Base-by-base conservation (phyloP, 208 protist genomes). In the Crithidia acanthocephali region DNA sequence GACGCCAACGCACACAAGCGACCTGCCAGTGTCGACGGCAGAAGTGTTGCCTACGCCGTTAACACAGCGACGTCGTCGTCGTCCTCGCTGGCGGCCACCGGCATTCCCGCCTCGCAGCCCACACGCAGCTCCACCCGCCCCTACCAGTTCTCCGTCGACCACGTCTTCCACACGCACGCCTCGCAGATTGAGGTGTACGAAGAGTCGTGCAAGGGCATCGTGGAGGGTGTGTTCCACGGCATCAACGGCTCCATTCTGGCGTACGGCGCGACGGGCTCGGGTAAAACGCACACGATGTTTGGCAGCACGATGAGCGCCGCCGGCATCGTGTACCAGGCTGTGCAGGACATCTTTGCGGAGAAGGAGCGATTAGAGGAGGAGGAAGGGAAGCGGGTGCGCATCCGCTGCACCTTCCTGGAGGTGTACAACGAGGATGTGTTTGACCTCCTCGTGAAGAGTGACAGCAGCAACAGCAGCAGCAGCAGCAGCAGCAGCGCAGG, bases 281-380 rank as follows among this genome's bases (percentile, higher is more conserved):
- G 93, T 35, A 97, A 97, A 65, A 97, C 93, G 45, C 86, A 95
- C 81, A 96, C 87, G 30, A 97, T 97, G 93, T 92, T 97, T 74
- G 92, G 92, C 70, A 80, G 48, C 75, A 79, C 51, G n/a, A 82
- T 90, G 72, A 91, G 86, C 55, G 80, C 77, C 11, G 88, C 84
- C 16, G 92, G 92, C 22, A 84, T 97, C 5, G 81, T 97, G 28
- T 92, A 92, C 27, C 88, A 93, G 61, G 84, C 87, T 0, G 78
- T 94, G 58, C 85, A 87, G 32, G 89, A 95, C 59, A 90, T 97
- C 66, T 91, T 95, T 32, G 80, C 87, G 0, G 78, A 85, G 53
- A 91, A 90, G 79, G 69, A 72, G 16, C 80, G 80, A 10, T 70
- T 93, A 27, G 83, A 92, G 65, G 72, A 76, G 28, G 86, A 86